These are phyloP conservation scores for Boletus vinaceobasis DNA, from an alignment of 768 basidiomycete species.

Conservation along the genomic window DNA sequence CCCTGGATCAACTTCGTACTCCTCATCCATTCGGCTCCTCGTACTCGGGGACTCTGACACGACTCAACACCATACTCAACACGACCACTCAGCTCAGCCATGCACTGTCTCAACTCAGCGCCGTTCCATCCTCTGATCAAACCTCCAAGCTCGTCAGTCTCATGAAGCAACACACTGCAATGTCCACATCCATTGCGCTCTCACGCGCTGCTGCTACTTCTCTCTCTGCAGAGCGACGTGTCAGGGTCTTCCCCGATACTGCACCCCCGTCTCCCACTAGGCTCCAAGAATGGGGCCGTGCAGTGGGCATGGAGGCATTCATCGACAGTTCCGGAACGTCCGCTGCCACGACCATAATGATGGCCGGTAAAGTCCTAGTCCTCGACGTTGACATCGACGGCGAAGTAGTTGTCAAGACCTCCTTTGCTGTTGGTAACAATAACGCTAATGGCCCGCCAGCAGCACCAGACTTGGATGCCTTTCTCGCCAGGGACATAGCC, in stretches of 20 bases:
- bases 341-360: conserved; percentile 49
- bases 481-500: conserved; percentile 54
- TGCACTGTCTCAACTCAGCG: conserved; percentile 47
- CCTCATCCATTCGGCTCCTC: conserved; percentile 28
- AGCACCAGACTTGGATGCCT: conserved; percentile 50
- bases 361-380: conserved; percentile 79
- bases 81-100: conserved; percentile 50
- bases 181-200: conserved; percentile 25
- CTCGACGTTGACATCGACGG: conserved; percentile 65
- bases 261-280: conserved; percentile 32
- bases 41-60: conserved; percentile 19
- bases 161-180: conserved; percentile 60
- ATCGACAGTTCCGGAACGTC: conserved; percentile 50
- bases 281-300: conserved; percentile 58
- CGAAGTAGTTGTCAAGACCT: conserved; percentile 59
- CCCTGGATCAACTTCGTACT: conserved; percentile 8
- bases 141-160: conserved; percentile 68
- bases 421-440: conserved; percentile 57
- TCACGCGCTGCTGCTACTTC: conserved; percentile 22
- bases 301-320: conserved; percentile 73
- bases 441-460: conserved; percentile 46
- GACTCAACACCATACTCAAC: conserved; percentile 51
- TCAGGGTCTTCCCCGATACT: conserved; percentile 27
- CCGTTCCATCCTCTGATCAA: conserved; percentile 44
- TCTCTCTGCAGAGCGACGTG: conserved; percentile 19